These are phyloP conservation scores for Halophytophthora batemanensis DNA, from an alignment of 352 stramenopile genomes.

Conservation along the genomic window DNA sequence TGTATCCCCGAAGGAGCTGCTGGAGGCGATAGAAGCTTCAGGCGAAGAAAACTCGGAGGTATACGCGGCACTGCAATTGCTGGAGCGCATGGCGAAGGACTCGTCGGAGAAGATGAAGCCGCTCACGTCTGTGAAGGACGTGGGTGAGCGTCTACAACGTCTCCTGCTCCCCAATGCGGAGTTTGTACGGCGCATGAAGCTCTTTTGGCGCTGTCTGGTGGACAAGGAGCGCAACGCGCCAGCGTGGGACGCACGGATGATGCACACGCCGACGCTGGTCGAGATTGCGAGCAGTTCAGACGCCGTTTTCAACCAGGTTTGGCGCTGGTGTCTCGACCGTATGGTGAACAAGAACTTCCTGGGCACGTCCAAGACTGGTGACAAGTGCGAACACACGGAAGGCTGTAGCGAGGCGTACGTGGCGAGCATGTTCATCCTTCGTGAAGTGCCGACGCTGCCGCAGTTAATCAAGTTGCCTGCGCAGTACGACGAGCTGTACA, in stretches of 20 bases:
- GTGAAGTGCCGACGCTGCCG: slow-evolving; percentile 51
- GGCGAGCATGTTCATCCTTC: slow-evolving; percentile 87
- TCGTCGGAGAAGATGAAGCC: slow-evolving; percentile 62
- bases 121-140: slow-evolving; percentile 28
- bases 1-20: slow-evolving; percentile 27
- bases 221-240: slow-evolving; percentile 25
- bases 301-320: slow-evolving; percentile 69
- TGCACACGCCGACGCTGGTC: slow-evolving; percentile 43
- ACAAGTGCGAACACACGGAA: slow-evolving; percentile 86
- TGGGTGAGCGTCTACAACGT: slow-evolving; percentile 36
- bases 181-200: slow-evolving; percentile 83
- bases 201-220: slow-evolving; percentile 74
- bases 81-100: slow-evolving; percentile 61
- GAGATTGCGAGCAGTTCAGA: slow-evolving; percentile 58
- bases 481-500: slow-evolving; percentile 87
- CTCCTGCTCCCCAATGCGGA: slow-evolving; percentile 50
- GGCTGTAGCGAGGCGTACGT: slow-evolving; percentile 83
- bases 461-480: slow-evolving; percentile 75
- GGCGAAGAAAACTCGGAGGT: slow-evolving; percentile 38
- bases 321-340: slow-evolving; percentile 84
- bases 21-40: slow-evolving; percentile 26
- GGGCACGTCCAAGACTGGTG: slow-evolving; percentile 60
- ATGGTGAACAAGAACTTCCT: slow-evolving; percentile 76
- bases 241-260: slow-evolving; percentile 3
- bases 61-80: slow-evolving; percentile 44